Conservation (phyloP, 371 early-diverging fungal species). For the Spiromyces aspiralis region DNA sequence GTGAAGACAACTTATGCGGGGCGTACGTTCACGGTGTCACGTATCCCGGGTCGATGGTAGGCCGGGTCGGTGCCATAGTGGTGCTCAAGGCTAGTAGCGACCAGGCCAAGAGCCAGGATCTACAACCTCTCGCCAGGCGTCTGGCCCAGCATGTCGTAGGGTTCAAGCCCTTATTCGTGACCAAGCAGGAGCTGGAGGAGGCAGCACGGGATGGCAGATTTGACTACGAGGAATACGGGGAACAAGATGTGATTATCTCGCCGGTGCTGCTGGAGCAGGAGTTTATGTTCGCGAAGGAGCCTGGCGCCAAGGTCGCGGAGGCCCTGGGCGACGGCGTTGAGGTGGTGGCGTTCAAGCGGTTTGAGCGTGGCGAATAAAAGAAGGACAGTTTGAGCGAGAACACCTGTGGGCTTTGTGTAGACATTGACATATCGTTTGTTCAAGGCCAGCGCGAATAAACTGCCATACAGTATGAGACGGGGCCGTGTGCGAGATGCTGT, state of each 20-base stretch:
- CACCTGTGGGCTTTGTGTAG: too few species aligned
- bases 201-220: not conserved
- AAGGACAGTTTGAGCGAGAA: too few species aligned
- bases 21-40: constrained; percentile 1
- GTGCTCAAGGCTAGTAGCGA: constrained; percentile 6
- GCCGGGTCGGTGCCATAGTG: constrained; percentile 23
- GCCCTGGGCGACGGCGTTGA: constrained; percentile 11
- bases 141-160: constrained; percentile 28
- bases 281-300: constrained; percentile 1
- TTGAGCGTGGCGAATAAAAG: constrained; percentile 75
- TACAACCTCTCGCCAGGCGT: constrained; percentile 13
- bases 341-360: constrained; percentile 52
- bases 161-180: constrained; percentile 8
- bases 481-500: too few species aligned
- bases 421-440: too few species aligned
- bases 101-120: not conserved
- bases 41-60: constrained; percentile 2
- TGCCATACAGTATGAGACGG: too few species aligned
- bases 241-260: not conserved
- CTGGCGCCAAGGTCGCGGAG: not conserved
- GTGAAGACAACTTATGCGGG: not conserved
- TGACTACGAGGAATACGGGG: not conserved
- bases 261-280: constrained; percentile 4
- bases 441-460: too few species aligned
- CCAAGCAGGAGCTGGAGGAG: not conserved